Evolutionary conservation across 2,329 filamentous ascomycete genomes (phyloP), one percentile per base, ranked within the genome.

Genomic region (Pleoardoris graminearum): DNA sequence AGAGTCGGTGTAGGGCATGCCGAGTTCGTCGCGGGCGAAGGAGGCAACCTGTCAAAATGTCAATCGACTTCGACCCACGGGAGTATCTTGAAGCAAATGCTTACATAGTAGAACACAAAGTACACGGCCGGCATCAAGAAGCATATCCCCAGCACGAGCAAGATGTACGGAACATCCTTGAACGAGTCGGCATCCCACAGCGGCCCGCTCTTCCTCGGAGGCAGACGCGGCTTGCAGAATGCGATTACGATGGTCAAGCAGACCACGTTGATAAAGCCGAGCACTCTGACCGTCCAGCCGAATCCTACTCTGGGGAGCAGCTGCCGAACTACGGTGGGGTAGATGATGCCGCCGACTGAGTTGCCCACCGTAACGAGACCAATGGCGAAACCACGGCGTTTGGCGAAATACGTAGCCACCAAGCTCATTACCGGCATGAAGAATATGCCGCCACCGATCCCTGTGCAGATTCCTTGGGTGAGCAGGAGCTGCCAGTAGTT

Each of bases 321-420:
- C 50, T 83, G 78, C 19, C 71, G 66, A 2, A 78, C 71, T 2
- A 79, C 63, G 5, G 82, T 70, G 0, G 86, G 85, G 61, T 85
- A 89, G 1, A 88, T 75, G 35, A 87, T 73, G 0, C 85, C 85
- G 1, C 86, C 86, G 0, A 80, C 79, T 0, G 79, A 79, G 23
- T 82, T 83, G 0, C 86, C 87, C 0, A 80, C 80, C 0, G 84
- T 82, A 0, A 77, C 77, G 7, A 85, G 75, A 0, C 82, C 83
- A 16, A 88, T 75, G 1, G 85, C 85, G 8, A 87, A 72, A 0
- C 79, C 79, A 7, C 81, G 78, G 12, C 79, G 79, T 23, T 73
- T 80, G 11, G 75, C 76, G 57, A 88, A 88, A 48, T 86, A 86
- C 0, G 83, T 85, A 1, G 66, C 57, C n/a, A 63, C 59, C 1